Base-by-base conservation (phyloP, 805 yeast genomes). In the Yarrowia deformans region DNA sequence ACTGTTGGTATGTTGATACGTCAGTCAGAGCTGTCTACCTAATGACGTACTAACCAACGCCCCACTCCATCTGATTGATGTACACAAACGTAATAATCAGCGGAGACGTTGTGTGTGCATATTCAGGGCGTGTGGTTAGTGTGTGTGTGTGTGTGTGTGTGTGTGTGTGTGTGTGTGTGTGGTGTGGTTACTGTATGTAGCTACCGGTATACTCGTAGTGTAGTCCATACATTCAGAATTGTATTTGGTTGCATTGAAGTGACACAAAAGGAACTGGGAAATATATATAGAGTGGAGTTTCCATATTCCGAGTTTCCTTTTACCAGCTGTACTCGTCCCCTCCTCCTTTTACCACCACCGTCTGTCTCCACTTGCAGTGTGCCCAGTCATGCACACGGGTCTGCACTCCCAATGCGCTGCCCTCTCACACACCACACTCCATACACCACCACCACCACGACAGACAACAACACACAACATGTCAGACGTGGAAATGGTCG, bases 401-500 rank as follows among this genome's bases (percentile, higher is more conserved):
- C 19, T 39, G 60, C 60, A 49, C 54, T 49, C 54, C 54, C 54
- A 49, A 49, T 49, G 54, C 60, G 60, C 45, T 54, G 60, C 60
- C 29, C 60, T 54, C 60, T 45, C 12, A 45, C 49, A 19, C 37
- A 34, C 10, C 46, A 43, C 46, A 43, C 14, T 16, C 3, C 13
- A 19, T 29, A 37, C 43, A 54, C 60, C 54, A 7, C 14, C 29
- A 18, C 46, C 43, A 39, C 63, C 48, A 56, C 63, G 23, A 29
- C 63, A 56, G 63, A 56, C 63, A 29, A 29, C 63, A 56, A 46
- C 45, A 40, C 63, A 9, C 45, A 60, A 45, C 52, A 60, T 60
- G 66, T 60, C 66, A 43, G 66, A 60, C 66, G 52, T 60, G 66
- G 66, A 60, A 60, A 60, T 60, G 66, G 68, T 63, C 68, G 68